Percentiles rank a stretch among this genome's conserved stretches.
Evolutionary conservation across 139 green algal species (phyloP).

Genomic region (Astrephomene gubernaculifera): DNA sequence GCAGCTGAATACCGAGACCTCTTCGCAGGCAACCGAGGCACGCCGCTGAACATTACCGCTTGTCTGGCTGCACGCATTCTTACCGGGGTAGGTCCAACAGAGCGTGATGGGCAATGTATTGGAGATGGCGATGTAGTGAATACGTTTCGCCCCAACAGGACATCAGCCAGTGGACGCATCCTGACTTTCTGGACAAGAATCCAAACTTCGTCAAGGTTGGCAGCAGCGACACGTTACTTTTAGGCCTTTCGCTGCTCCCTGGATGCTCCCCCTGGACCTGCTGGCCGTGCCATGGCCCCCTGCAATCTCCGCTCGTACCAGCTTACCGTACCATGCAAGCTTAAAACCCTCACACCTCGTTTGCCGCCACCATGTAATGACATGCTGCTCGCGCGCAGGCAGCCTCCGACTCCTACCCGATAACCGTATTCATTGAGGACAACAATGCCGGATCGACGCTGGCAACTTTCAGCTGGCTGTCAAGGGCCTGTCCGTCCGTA

Average conservation of each 20-base stretch:
- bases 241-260: too few relatives aligned
- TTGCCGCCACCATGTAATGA: too few relatives aligned
- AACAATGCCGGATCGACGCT: slow-evolving; percentile 2
- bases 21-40: neutral
- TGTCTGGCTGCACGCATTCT: slow-evolving; percentile 36
- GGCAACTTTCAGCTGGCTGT: neutral
- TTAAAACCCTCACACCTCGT: too few relatives aligned
- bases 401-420: neutral
- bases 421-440: slow-evolving; percentile 12
- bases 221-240: neutral
- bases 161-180: slow-evolving; percentile 29
- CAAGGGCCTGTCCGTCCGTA: neutral
- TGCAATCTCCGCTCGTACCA: too few relatives aligned
- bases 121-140: neutral
- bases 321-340: too few relatives aligned
- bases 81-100: neutral
- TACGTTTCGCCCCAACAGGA: neutral
- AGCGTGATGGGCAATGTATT: neutral
- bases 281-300: too few relatives aligned
- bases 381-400: neutral
- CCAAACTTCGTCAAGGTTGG: slow-evolving; percentile 15
- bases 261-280: too few relatives aligned
- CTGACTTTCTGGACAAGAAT: slow-evolving; percentile 44
- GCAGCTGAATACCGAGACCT: too few relatives aligned
- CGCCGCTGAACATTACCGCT: slow-evolving; percentile 36